Evolutionary conservation across 768 basidiomycete species (phyloP), one percentile per base, ranked within the genome.

Genomic region (Melanogaster broomeanus): DNA sequence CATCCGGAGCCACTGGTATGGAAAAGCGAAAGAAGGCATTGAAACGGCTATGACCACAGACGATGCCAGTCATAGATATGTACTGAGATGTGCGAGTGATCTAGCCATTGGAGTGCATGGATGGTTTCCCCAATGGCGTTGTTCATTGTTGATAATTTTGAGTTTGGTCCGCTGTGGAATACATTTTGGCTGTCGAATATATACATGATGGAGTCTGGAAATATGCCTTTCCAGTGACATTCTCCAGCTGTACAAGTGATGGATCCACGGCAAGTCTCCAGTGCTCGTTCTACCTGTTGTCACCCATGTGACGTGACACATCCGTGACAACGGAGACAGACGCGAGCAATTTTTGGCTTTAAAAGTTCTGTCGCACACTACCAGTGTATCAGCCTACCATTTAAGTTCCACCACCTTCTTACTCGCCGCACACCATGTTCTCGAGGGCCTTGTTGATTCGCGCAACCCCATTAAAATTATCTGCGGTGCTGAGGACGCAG

Each of bases 21-120:
- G 90, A 91, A 71, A 93, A 93, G 74, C 77, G 91, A 68, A 93
- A 93, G 79, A 93, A 92, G 76, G 91, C 90, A 4, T 71, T 93
- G 59, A 93, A 89, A 71, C 77, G 90, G 56, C 70, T 93, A 68
- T 93, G 61, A 70, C 13, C 27, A 38, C 35, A 48, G 43, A 50
- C 18, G 10, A 38, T 49, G 35, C 51, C 27, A 49, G 53, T 35
- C 24, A 3, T 50, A n/a, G n/a, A 41, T 52, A 46, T 31, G 33
- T 48, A 55, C 24, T 34, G 24, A 3, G 22, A 12, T 18, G 24
- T 35, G n/a, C n/a, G n/a, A n/a, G n/a, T n/a, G 35, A 34, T 55
- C 31, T 55, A 45, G 24, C 33, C 13, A 41, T 21, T 27, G 25
- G 39, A 28, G 11, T 37, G 18, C 34, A 25, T 24, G 41, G 35